Evolutionary conservation across 2,329 filamentous ascomycete genomes (phyloP).

Genomic region (Ilyonectria robusta): DNA sequence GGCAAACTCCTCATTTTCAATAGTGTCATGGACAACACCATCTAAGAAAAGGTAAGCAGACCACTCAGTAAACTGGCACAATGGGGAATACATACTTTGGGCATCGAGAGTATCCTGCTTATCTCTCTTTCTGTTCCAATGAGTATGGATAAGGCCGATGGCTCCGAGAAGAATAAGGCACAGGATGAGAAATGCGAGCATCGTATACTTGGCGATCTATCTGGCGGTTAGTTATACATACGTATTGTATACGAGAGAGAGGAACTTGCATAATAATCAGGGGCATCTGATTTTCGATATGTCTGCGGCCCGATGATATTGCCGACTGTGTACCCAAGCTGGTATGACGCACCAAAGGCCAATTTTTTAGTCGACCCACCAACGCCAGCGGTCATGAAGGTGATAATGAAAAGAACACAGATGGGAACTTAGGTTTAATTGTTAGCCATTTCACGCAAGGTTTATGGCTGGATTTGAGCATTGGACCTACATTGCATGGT

Average conservation of each 20-base stretch:
- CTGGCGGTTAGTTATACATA: too few relatives aligned
- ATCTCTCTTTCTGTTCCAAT: constrained; percentile 20
- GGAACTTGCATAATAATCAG: constrained; percentile 21
- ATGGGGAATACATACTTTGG: neutral
- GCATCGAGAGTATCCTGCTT: neutral
- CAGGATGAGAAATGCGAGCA: constrained; percentile 23
- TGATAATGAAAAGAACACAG: constrained; percentile 24
- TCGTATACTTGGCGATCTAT: constrained; percentile 26
- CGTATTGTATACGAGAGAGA: too few relatives aligned
- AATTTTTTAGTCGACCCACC: constrained; percentile 26
- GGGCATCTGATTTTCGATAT: constrained; percentile 17
- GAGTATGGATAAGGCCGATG: constrained; percentile 17
- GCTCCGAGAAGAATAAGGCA: neutral
- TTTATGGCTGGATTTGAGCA: too few relatives aligned
- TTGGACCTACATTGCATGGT: constrained; percentile 19
- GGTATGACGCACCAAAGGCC: constrained; percentile 22
- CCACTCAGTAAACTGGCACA: neutral
- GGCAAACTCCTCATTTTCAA: constrained; percentile 22
- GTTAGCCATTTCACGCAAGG: neutral
- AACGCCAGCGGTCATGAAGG: constrained; percentile 26
- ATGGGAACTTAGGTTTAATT: constrained; percentile 16
- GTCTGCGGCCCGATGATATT: constrained; percentile 30
- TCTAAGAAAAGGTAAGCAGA: neutral
- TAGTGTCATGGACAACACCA: constrained; percentile 2
- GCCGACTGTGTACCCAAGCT: constrained; percentile 24